These are phyloP conservation scores for Magnolia kwangsiensis DNA, from an alignment of 164 flowering plant genomes.

Conservation along the genomic window DNA sequence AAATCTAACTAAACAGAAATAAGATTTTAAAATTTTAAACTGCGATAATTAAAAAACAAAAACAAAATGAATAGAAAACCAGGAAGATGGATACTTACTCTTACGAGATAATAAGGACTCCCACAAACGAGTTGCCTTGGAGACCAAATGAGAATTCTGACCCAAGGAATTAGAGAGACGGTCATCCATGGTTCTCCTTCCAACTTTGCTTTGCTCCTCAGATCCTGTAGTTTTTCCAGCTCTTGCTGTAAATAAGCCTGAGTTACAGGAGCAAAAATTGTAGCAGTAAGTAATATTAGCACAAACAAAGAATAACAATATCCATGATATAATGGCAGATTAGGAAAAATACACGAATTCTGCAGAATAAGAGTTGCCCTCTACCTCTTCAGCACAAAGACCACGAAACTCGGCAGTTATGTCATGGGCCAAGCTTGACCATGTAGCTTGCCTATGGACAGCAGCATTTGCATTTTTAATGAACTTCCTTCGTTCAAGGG, in stretches of 20 bases:
- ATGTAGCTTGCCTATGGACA: conserved; percentile 88
- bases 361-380: conserved; percentile 10
- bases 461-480: conserved; percentile 90
- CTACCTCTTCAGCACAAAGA: conserved; percentile 99
- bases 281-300: background rate
- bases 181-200: conserved; percentile 94
- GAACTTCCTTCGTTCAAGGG: conserved; percentile 83
- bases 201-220: conserved; percentile 81
- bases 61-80: background rate
- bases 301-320: background rate
- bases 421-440: conserved; percentile 98
- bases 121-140: conserved; percentile 95
- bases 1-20: background rate
- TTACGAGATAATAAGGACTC: conserved; percentile 87
- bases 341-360: background rate
- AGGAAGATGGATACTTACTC: conserved; percentile 40
- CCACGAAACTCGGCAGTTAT: conserved; percentile 99
- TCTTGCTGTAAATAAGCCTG: conserved; percentile 99
- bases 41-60: background rate
- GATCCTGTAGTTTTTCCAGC: conserved; percentile 85
- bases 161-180: conserved; percentile 72
- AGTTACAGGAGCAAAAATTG: background rate
- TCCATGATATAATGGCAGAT: background rate
- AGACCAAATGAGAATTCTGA: conserved; percentile 93
- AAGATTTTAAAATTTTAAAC: no score